These are phyloP conservation scores for Ananas comosus DNA, from an alignment of 176 grass and related monocot genomes.

Conservation along the genomic window DNA sequence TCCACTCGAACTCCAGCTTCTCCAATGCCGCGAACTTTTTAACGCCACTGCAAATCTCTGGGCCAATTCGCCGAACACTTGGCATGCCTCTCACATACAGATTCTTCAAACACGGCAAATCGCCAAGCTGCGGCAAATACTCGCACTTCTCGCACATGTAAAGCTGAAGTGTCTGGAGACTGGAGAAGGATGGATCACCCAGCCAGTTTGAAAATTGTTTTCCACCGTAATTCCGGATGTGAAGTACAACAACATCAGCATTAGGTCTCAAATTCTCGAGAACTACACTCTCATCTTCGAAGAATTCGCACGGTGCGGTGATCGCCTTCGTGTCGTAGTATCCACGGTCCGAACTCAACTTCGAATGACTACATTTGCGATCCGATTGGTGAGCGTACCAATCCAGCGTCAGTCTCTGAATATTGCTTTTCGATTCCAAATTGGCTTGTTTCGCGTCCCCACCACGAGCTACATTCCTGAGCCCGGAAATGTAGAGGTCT, in stretches of 20 bases:
- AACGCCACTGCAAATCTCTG: constrained; percentile 18
- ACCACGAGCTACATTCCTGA: constrained; percentile 19
- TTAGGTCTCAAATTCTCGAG: constrained; percentile 2
- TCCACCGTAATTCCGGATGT: constrained; percentile 23
- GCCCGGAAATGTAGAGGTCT: constrained; percentile 27
- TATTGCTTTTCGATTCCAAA: constrained; percentile 19
- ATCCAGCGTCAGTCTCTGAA: constrained; percentile 26
- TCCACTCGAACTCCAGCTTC: constrained; percentile 21
- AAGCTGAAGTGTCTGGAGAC: constrained; percentile 23
- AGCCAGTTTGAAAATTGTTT: constrained; percentile 31
- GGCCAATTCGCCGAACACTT: constrained; percentile 22
- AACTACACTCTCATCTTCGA: not conserved
- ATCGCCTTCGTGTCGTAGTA: constrained; percentile 13
- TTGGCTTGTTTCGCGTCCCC: constrained; percentile 18
- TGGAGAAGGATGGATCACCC: constrained; percentile 17
- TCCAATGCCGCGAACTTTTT: constrained; percentile 35
- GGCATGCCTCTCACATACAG: constrained; percentile 21
- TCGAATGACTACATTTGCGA: constrained; percentile 12
- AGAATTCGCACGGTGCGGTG: not conserved
- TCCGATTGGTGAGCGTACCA: constrained; percentile 15
- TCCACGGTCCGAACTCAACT: constrained; percentile 18
- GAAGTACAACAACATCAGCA: not conserved
- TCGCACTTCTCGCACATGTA: constrained; percentile 26
- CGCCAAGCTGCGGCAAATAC: constrained; percentile 25
- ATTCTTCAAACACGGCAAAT: constrained; percentile 33